phyloP scores from a whole-genome alignment of 129 eudicot species.

The Smallanthus sonchifolius region DNA sequence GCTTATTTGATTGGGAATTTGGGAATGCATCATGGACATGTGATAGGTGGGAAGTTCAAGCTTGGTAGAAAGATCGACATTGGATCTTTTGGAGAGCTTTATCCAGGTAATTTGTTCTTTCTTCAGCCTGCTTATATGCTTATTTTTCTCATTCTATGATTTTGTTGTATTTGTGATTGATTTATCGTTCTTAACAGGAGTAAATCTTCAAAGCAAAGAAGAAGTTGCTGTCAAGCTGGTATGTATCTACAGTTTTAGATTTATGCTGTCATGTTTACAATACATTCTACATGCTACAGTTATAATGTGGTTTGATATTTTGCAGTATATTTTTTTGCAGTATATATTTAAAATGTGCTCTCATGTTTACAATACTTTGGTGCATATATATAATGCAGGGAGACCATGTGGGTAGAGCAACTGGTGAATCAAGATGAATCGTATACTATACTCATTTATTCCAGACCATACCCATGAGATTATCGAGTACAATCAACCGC shows the following conservation, averaged over 20 bases:
- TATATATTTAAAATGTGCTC: no score
- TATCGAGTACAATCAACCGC: no score
- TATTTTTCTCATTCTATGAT: not conserved
- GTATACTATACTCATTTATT: no score
- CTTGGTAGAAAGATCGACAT: slow-evolving; percentile 8
- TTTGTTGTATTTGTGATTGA: not conserved
- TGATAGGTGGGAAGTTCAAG: slow-evolving; percentile 17
- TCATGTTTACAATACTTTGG: no score
- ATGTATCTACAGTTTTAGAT: not conserved
- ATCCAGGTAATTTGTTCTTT: not conserved
- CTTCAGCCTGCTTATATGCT: no score
- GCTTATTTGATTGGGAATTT: not conserved
- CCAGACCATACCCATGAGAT: no score
- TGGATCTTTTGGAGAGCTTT: slow-evolving; percentile 12
- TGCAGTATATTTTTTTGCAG: not conserved
- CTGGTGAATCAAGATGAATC: no score
- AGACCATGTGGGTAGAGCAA: no score
- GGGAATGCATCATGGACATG: slow-evolving; percentile 19
- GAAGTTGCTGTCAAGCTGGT: slow-evolving; percentile 15
- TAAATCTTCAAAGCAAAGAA: slow-evolving; percentile 19
- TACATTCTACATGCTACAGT: not conserved
- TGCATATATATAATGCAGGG: no score
- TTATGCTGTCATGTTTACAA: not conserved
- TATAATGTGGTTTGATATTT: no score
- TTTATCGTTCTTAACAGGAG: slow-evolving; percentile 43